phyloP scores from a whole-genome alignment of 441 rosid genomes.

The Breynia disticha region DNA sequence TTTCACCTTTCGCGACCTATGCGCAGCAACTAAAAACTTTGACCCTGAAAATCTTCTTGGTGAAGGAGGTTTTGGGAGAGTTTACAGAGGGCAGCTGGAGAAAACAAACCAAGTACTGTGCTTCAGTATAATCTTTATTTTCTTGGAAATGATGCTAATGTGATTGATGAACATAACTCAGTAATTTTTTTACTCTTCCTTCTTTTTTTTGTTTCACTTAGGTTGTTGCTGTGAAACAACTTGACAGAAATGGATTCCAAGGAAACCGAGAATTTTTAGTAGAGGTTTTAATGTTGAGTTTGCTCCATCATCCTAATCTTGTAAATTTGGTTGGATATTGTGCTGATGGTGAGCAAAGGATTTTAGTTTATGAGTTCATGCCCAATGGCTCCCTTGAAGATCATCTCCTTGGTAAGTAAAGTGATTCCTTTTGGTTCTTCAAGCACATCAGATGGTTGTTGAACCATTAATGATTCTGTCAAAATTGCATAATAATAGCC shows the following conservation, averaged over 20 bases:
- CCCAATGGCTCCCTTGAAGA: conserved; percentile 70
- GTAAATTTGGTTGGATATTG: conserved; percentile 88
- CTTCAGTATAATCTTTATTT: conserved; percentile 4
- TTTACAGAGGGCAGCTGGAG: conserved; percentile 58
- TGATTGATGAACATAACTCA: background rate
- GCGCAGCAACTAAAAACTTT: conserved; percentile 60
- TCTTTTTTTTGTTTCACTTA: conserved; percentile 17
- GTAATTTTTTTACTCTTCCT: conserved; percentile 1
- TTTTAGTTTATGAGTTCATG: conserved; percentile 74
- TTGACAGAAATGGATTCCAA: conserved; percentile 89
- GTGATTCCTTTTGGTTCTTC: background rate
- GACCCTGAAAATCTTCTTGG: conserved; percentile 57
- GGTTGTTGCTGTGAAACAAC: conserved; percentile 88
- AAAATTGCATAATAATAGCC: too few species aligned
- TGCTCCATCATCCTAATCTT: conserved; percentile 73
- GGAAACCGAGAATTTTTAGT: conserved; percentile 92
- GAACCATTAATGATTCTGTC: background rate
- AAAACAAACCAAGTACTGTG: conserved; percentile 32
- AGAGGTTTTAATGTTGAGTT: conserved; percentile 85
- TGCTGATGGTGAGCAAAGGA: conserved; percentile 70
- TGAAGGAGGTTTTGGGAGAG: conserved; percentile 98
- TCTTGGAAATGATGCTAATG: background rate
- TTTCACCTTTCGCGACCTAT: conserved; percentile 57
- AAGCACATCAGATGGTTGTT: background rate
- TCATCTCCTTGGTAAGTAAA: conserved; percentile 63